These are phyloP conservation scores for Barnettozyma hawaiiensis DNA, from an alignment of 1,139 yeast species.

Conservation along the genomic window DNA sequence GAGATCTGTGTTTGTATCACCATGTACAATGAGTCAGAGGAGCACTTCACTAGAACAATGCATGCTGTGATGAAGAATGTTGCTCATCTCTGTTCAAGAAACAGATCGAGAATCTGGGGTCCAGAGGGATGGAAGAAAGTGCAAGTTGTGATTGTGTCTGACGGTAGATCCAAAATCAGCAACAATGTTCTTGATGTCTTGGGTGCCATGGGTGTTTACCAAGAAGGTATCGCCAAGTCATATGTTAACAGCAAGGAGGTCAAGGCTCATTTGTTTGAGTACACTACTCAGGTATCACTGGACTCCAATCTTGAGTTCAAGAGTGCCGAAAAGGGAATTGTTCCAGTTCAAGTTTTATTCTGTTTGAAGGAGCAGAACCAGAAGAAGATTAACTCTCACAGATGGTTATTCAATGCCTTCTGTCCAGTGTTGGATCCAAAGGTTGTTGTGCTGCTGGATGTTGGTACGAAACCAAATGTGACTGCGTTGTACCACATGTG, in stretches of 20 bases:
- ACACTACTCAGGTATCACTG: constrained; percentile 83
- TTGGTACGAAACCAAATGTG: constrained; percentile 84
- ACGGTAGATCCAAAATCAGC: constrained; percentile 84
- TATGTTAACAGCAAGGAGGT: constrained; percentile 87
- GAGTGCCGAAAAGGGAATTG: constrained; percentile 73
- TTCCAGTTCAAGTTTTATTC: constrained; percentile 88
- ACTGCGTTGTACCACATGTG: constrained; percentile 86
- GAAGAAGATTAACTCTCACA: constrained; percentile 88
- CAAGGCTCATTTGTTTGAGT: constrained; percentile 88
- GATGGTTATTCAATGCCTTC: constrained; percentile 91
- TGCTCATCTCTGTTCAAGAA: constrained; percentile 77
- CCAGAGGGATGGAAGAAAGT: constrained; percentile 93
- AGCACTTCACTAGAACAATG: constrained; percentile 82
- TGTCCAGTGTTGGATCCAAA: constrained; percentile 89
- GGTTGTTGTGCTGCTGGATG: constrained; percentile 79
- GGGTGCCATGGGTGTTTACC: constrained; percentile 93
- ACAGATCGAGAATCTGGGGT: constrained; percentile 86
- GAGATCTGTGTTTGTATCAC: constrained; percentile 88
- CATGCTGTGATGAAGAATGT: constrained; percentile 91
- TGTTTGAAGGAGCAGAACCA: constrained; percentile 85
- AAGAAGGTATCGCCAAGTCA: constrained; percentile 93
- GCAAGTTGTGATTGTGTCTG: constrained; percentile 84
- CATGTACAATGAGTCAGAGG: constrained; percentile 94
- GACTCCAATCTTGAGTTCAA: constrained; percentile 82
- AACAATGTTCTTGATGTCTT: constrained; percentile 78